These are phyloP conservation scores for Lyophyllum shimeji DNA, from an alignment of 768 basidiomycete species.

Conservation along the genomic window DNA sequence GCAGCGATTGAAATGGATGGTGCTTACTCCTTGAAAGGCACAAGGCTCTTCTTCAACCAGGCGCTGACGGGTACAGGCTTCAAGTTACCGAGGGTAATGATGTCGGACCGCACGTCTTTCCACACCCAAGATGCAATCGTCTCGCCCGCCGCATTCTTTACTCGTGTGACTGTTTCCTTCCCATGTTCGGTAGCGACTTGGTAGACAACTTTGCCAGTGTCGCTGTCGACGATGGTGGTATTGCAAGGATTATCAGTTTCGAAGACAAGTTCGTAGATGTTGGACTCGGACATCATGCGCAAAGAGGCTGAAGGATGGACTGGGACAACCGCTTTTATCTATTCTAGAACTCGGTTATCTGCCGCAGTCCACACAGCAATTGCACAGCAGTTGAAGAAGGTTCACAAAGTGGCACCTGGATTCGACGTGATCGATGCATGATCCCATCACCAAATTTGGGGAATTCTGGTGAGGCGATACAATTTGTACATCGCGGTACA, in stretches of 20 bases:
- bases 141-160: conserved; percentile 30
- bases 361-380: too few species aligned
- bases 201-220: conserved; percentile 33
- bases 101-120: conserved; percentile 36
- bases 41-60: conserved; percentile 40
- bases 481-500: too few species aligned
- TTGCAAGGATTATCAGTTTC: conserved; percentile 43
- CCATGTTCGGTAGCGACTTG: conserved; percentile 33
- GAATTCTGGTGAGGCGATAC: too few species aligned
- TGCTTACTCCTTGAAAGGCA: conserved; percentile 41
- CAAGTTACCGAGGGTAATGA: conserved; percentile 33
- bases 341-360: too few species aligned
- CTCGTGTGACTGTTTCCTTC: conserved; percentile 29
- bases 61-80: conserved; percentile 28
- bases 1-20: not conserved
- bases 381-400: too few species aligned
- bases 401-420: too few species aligned
- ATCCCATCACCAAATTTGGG: too few species aligned
- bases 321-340: not conserved
- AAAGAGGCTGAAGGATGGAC: not conserved
- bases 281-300: conserved; percentile 15
- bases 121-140: conserved; percentile 38
- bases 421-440: too few species aligned
- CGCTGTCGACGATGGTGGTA: conserved; percentile 31
- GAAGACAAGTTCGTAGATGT: conserved; percentile 29